Evolutionary conservation across 345 rosid genomes (phyloP).

Genomic region (Populus ilicifolia): DNA sequence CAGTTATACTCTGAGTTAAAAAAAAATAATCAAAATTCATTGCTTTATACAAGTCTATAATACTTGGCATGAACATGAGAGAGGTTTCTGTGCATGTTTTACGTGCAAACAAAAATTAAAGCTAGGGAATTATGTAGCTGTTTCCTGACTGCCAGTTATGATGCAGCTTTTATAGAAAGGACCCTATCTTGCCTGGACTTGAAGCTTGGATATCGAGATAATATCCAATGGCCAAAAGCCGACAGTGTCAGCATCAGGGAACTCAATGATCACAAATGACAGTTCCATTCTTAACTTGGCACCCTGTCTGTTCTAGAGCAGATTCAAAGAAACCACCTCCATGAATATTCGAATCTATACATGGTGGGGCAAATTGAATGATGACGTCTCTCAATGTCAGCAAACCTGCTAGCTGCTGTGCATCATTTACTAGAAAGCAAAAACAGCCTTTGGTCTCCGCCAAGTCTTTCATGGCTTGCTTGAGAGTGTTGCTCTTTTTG

Average conservation of each 20-base stretch:
- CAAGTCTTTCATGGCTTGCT: constrained; percentile 39
- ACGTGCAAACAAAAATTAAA: no score
- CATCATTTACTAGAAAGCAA: constrained; percentile 29
- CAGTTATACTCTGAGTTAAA: no score
- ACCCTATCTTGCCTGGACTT: no score
- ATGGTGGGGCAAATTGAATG: constrained; percentile 40
- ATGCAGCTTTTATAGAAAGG: no score
- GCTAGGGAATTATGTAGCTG: no score
- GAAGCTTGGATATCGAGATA: no score
- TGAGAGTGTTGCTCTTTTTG: constrained; percentile 33
- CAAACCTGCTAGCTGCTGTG: constrained; percentile 9
- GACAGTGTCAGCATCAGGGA: not conserved
- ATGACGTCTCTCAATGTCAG: constrained; percentile 32
- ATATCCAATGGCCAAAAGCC: no score
- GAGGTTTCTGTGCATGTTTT: no score
- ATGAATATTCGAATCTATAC: constrained; percentile 29
- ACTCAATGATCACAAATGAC: constrained; percentile 23
- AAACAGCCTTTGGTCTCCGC: constrained; percentile 25
- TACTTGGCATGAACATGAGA: no score
- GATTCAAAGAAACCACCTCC: constrained; percentile 40
- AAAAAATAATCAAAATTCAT: no score
- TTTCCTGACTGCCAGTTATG: no score
- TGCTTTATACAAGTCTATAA: no score
- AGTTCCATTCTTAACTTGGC: constrained; percentile 33
- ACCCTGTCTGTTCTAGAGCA: constrained; percentile 38